Percentiles rank a stretch among this genome's conserved stretches.
Conservation (phyloP, 1,284 basidiomycete species). For the Fomitiporia mediterranea region DNA sequence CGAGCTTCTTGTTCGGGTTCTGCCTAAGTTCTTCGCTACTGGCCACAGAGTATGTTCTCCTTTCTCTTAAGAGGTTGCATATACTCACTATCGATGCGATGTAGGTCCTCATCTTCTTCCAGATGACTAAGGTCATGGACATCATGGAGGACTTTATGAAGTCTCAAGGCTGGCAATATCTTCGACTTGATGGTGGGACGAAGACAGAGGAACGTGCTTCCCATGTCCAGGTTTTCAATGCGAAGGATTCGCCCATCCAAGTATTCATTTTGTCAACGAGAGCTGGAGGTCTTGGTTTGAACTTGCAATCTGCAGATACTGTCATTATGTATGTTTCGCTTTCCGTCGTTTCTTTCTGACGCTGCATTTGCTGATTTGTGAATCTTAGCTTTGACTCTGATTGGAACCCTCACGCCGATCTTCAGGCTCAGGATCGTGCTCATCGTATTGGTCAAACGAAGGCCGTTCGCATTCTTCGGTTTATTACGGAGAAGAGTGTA, state of each 20-base stretch:
- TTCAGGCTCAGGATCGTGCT: slow-evolving; percentile 98
- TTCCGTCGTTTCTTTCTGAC: slow-evolving; percentile 25
- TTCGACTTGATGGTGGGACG: slow-evolving; percentile 95
- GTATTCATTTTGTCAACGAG: slow-evolving; percentile 97
- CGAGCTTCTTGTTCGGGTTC: slow-evolving; percentile 87
- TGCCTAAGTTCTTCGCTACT: slow-evolving; percentile 92
- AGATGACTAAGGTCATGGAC: slow-evolving; percentile 99
- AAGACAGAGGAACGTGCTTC: slow-evolving; percentile 97
- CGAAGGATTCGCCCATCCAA: slow-evolving; percentile 83
- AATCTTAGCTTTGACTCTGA: slow-evolving; percentile 78
- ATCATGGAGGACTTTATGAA: slow-evolving; percentile 99
- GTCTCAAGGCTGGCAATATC: slow-evolving; percentile 85
- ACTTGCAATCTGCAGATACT: slow-evolving; percentile 97
- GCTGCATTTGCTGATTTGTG: background rate
- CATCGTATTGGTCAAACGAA: slow-evolving; percentile 99
- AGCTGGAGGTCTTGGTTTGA: slow-evolving; percentile 96
- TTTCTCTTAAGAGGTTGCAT: background rate
- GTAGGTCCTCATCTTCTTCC: slow-evolving; percentile 97
- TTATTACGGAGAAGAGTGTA: slow-evolving; percentile 97
- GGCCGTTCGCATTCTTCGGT: slow-evolving; percentile 92
- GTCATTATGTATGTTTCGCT: slow-evolving; percentile 94
- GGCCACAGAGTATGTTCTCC: slow-evolving; percentile 73
- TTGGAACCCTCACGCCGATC: slow-evolving; percentile 96
- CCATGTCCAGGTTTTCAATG: slow-evolving; percentile 90
- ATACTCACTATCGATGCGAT: slow-evolving; percentile 10